A percentile compares a stretch with the other conserved stretches of the same genome.
Conservation (phyloP, 192 early-diverging fungal species). For the Coemansia sp. region DNA sequence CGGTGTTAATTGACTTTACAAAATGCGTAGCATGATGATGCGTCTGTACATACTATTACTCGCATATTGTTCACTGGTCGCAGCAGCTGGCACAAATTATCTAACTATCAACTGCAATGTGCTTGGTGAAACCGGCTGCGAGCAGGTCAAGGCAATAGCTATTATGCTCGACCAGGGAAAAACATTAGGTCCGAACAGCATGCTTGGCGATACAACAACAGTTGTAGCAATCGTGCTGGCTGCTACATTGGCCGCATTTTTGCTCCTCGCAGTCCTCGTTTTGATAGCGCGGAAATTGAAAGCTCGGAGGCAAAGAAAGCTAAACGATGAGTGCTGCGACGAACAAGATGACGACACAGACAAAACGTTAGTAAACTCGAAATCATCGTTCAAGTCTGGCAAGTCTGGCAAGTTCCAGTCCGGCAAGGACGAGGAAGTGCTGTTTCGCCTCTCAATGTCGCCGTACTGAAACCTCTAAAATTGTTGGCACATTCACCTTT, state of each 20-base stretch:
- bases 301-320: not conserved
- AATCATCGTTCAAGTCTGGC: not conserved
- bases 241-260: conserved; percentile 3
- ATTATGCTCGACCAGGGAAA: conserved; percentile 3
- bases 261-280: conserved; percentile 5
- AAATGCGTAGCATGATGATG: conserved; percentile 1
- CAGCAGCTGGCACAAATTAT: not conserved
- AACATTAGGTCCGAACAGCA: conserved; percentile 1
- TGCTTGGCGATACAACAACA: not conserved
- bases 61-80: not conserved
- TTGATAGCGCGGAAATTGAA: conserved; percentile 9
- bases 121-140: conserved; percentile 13
- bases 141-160: conserved; percentile 15
- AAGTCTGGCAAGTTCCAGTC: not conserved
- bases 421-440: not conserved
- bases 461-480: not conserved
- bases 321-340: not conserved
- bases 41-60: conserved; percentile 9
- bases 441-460: conserved; percentile 7
- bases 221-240: conserved; percentile 2
- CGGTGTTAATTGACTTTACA: not conserved
- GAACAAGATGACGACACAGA: not conserved
- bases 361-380: not conserved
- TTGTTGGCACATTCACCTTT: not conserved
- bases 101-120: conserved; percentile 18